Conservation (phyloP, 495 filamentous ascomycete genomes). For the Hypoxylon lienhwacheense region DNA sequence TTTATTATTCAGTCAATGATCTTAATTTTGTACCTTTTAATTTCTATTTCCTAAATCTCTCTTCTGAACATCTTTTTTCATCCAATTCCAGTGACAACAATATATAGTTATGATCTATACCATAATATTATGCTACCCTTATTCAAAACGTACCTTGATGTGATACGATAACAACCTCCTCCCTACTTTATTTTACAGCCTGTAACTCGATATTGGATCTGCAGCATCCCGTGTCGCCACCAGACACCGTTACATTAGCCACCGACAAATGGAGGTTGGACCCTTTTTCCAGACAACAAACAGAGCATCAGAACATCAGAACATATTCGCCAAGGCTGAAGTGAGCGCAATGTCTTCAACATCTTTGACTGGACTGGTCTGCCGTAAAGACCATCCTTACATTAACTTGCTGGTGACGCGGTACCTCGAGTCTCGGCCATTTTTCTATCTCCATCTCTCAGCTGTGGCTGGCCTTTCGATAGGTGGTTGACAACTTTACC, state of each 20-base stretch:
- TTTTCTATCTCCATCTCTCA: constrained; percentile 21
- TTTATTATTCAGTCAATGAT: too few species aligned
- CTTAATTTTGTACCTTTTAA: too few species aligned
- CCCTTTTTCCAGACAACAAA: constrained; percentile 1
- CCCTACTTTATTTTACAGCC: constrained; percentile 8
- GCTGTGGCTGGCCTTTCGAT: constrained; percentile 11
- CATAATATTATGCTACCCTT: constrained; percentile 1
- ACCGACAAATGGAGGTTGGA: not conserved
- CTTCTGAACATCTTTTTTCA: too few species aligned
- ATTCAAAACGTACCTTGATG: not conserved
- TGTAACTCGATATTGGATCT: constrained; percentile 8
- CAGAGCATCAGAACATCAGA: too few species aligned
- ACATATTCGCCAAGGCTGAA: constrained; percentile 10
- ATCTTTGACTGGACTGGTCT: not conserved
- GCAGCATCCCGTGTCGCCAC: constrained; percentile 17
- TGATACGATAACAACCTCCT: not conserved
- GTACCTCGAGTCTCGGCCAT: constrained; percentile 4
- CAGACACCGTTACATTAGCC: constrained; percentile 4
- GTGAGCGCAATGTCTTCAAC: not conserved
- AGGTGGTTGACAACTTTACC: not conserved
- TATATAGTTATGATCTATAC: too few species aligned
- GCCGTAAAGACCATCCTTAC: not conserved
- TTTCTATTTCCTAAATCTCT: too few species aligned
- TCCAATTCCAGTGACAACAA: too few species aligned
- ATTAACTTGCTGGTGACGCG: not conserved